phyloP scores from a whole-genome alignment of 257 asterid genomes.

The Linaria vulgaris region DNA sequence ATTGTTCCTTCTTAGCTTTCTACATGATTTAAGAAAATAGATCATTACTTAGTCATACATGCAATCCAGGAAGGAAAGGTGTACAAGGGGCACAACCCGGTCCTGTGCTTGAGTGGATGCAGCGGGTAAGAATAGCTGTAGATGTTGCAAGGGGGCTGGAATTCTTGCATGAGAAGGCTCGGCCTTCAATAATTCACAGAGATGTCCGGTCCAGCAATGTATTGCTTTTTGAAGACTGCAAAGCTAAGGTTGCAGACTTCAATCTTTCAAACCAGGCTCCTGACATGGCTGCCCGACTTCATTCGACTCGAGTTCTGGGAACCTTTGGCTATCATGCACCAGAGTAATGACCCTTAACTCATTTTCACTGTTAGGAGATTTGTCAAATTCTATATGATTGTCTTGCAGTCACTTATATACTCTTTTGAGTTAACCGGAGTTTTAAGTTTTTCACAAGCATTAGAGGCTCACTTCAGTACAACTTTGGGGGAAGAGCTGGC shows the following conservation, averaged over 20 bases:
- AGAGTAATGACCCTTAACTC: conserved; percentile 32
- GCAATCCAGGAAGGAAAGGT: conserved; percentile 56
- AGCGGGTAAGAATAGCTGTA: conserved; percentile 90
- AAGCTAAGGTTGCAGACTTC: conserved; percentile 33
- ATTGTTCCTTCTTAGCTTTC: conserved; percentile 18
- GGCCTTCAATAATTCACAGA: conserved; percentile 82
- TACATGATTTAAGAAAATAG: conserved; percentile 9
- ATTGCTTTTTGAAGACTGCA: conserved; percentile 30
- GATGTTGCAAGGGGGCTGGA: conserved; percentile 98
- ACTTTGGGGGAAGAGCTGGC: no score
- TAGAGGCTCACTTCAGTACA: no score
- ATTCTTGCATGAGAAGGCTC: conserved; percentile 87
- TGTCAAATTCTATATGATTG: neutral
- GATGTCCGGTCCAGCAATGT: conserved; percentile 88
- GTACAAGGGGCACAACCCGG: conserved; percentile 71
- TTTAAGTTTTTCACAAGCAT: no score
- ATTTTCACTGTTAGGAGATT: conserved; percentile 15
- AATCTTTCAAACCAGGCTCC: conserved; percentile 48
- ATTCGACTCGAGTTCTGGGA: conserved; percentile 63
- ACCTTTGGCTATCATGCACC: conserved; percentile 69
- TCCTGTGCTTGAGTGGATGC: conserved; percentile 91
- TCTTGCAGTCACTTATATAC: no score
- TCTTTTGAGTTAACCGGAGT: no score
- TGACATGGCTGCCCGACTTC: conserved; percentile 72
- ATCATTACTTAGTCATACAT: conserved; percentile 7